Base-by-base conservation (phyloP, 805 yeast species). In the Starmera quercuum region DNA sequence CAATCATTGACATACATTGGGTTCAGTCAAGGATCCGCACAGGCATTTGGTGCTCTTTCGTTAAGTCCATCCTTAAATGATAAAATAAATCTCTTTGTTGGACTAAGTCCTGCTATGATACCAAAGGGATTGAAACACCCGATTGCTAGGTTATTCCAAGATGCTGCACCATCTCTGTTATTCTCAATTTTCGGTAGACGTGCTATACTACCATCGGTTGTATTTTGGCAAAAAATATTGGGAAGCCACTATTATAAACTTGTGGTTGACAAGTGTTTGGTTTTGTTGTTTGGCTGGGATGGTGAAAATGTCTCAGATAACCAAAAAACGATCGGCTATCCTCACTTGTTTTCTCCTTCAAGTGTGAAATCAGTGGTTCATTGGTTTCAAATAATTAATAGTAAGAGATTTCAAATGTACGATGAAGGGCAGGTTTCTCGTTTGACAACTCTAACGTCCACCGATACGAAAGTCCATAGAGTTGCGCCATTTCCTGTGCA, bases 11-110 rank as follows among this genome's bases (percentile, higher is more conserved):
- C 77, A 1, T 88, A 86, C 50, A 70, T 90, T 42, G 97, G 97
- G 2, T 90, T 90, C 50, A 78, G 88, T 18, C 97, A 88, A 56
- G 97, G 97, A 15, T 78, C 95, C 0, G 95, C 97, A 2, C 97
- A 90, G 56, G 86, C 86, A 27, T 79, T 88, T 55, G 96, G 95
- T 1, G 70, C 94, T 9, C 61, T 86, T 16, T 73, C 92, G 0
- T 47, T 78, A 13, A 75, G 78, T 49, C 77, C 80, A 7, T 64
- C 67, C 3, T 63, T 88, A 36, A 84, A 83, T 54, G 45, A 56
- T 8, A 69, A 71, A 42, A 62, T 76, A 27, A 60, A 66, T 12
- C 57, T 56, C 33, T 80, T 88, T 41, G 74, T 88, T 36, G 96
- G 95, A 2, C 71, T 88, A 29, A 84, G 95, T 1, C 97, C 97